Evolutionary conservation across 768 basidiomycete species (phyloP).

Genomic region (Pleurotus salmoneostramineus): DNA sequence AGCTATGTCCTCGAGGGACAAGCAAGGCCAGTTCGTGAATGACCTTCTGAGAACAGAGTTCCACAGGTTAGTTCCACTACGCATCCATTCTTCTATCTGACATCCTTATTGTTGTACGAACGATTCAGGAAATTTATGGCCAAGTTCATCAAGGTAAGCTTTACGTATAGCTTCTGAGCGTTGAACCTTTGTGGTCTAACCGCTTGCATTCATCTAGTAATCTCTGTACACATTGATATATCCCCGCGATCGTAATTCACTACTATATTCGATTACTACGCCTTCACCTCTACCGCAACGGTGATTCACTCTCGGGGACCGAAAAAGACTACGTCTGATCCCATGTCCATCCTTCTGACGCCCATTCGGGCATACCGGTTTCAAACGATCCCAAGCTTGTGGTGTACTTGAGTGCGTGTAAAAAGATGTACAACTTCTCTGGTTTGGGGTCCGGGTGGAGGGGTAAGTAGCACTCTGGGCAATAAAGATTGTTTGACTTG

Average conservation of each 20-base stretch:
- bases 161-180: not conserved
- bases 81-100: not conserved
- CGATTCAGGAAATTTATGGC: slow-evolving; percentile 83
- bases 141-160: slow-evolving; percentile 78
- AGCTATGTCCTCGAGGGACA: slow-evolving; percentile 65
- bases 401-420: slow-evolving; percentile 87
- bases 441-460: slow-evolving; percentile 91
- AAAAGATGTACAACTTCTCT: slow-evolving; percentile 89
- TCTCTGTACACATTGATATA: not conserved
- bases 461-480: slow-evolving; percentile 89
- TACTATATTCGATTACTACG: not conserved
- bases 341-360: slow-evolving; percentile 70
- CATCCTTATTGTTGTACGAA: slow-evolving; percentile 6
- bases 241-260: not conserved
- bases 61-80: slow-evolving; percentile 63
- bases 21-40: slow-evolving; percentile 87
- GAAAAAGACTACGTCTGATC: slow-evolving; percentile 29
- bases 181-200: not conserved
- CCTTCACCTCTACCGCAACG: not conserved
- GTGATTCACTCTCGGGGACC: not conserved
- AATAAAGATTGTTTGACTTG: slow-evolving; percentile 51
- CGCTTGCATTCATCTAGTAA: slow-evolving; percentile 9
- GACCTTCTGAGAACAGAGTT: slow-evolving; percentile 93
- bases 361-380: slow-evolving; percentile 90
- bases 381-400: slow-evolving; percentile 79